These are phyloP conservation scores for Calocera viscosa DNA, from an alignment of 768 basidiomycete genomes.

Conservation along the genomic window DNA sequence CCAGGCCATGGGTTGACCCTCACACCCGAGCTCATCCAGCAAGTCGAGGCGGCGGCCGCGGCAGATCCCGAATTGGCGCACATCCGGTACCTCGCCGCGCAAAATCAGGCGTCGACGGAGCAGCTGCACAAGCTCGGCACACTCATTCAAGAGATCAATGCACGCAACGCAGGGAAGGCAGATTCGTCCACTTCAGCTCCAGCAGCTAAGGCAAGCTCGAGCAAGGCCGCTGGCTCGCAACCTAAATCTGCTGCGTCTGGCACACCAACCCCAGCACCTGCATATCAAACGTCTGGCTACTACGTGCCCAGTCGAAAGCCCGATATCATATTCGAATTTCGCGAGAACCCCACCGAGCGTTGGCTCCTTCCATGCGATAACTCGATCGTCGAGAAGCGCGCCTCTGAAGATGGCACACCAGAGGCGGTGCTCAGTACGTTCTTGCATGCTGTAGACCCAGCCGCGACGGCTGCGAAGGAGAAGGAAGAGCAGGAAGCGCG, in stretches of 20 bases:
- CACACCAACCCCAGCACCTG: neutral
- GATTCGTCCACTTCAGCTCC: neutral
- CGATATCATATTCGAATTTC: slow-evolving; percentile 17
- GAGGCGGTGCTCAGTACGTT: slow-evolving; percentile 6
- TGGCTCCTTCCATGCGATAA: slow-evolving; percentile 15
- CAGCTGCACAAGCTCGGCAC: slow-evolving; percentile 56
- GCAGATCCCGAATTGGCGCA: slow-evolving; percentile 57
- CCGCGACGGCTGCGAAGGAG: neutral
- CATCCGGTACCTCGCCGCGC: slow-evolving; percentile 51
- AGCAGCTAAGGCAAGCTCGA: neutral
- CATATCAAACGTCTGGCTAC: neutral
- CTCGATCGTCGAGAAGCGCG: slow-evolving; percentile 8
- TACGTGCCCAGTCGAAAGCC: neutral
- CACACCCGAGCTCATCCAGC: slow-evolving; percentile 45
- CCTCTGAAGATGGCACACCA: neutral
- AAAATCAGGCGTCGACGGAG: slow-evolving; percentile 47
- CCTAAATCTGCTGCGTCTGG: neutral
- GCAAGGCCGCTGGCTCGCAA: neutral
- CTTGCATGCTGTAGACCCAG: neutral
- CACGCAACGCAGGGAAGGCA: neutral
- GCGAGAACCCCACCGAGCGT: slow-evolving; percentile 14
- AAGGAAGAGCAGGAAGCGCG: neutral
- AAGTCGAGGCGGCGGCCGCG: slow-evolving; percentile 53
- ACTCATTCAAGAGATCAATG: slow-evolving; percentile 51
- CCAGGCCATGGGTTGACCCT: slow-evolving; percentile 31